These are phyloP conservation scores for Lepidium didymum DNA, from an alignment of 345 rosid species.

Conservation along the genomic window DNA sequence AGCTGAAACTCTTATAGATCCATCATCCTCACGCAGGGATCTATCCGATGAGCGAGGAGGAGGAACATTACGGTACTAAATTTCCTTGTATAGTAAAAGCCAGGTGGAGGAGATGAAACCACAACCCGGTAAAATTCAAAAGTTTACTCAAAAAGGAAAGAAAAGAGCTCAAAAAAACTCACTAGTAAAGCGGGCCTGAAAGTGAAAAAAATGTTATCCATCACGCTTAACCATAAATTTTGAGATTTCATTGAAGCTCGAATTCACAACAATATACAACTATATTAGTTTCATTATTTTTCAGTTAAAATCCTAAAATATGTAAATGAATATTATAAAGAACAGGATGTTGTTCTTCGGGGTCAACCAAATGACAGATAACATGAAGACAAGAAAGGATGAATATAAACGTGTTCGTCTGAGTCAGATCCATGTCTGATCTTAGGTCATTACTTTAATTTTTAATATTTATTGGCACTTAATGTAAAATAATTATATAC, in stretches of 20 bases:
- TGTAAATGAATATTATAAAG: neutral
- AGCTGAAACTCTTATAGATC: too few relatives aligned
- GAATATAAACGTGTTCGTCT: slow-evolving; percentile 1
- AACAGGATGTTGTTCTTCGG: neutral
- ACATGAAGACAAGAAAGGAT: neutral
- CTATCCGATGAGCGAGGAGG: too few relatives aligned
- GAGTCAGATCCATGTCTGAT: slow-evolving; percentile 25
- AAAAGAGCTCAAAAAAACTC: too few relatives aligned
- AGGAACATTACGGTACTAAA: too few relatives aligned
- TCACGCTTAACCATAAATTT: too few relatives aligned
- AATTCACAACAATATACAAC: neutral
- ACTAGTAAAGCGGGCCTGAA: too few relatives aligned
- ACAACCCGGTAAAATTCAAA: too few relatives aligned
- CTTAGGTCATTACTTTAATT: neutral
- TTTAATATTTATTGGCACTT: neutral
- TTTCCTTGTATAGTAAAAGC: too few relatives aligned
- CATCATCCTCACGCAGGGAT: too few relatives aligned
- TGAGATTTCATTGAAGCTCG: neutral
- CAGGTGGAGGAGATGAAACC: too few relatives aligned
- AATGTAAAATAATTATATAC: neutral
- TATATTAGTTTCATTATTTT: neutral
- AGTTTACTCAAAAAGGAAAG: too few relatives aligned
- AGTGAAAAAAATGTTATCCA: too few relatives aligned
- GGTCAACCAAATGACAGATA: slow-evolving; percentile 2
- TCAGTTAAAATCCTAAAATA: neutral